A percentile compares a stretch with the other conserved stretches of the same genome.
These are phyloP conservation scores for Nakazawaea ishiwadae DNA, from an alignment of 805 yeast genomes.

Conservation along the genomic window DNA sequence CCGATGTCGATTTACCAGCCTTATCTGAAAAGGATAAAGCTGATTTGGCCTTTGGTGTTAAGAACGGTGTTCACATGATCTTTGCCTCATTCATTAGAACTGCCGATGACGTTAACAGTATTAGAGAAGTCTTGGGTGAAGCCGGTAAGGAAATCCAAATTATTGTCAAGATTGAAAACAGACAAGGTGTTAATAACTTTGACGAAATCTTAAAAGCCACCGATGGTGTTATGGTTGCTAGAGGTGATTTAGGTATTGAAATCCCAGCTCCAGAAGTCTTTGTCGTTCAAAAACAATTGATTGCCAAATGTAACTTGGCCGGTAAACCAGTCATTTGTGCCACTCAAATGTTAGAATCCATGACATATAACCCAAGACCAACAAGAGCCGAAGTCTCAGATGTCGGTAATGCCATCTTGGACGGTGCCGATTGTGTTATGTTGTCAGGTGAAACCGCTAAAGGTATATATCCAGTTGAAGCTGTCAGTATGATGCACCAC, in stretches of 20 bases:
- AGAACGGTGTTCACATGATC: constrained; percentile 96
- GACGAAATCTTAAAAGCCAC: constrained; percentile 93
- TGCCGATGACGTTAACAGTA: constrained; percentile 82
- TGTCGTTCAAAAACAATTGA: constrained; percentile 97
- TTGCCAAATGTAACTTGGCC: constrained; percentile 98
- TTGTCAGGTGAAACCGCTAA: constrained; percentile 99
- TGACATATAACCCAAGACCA: constrained; percentile 99
- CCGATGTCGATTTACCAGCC: constrained; percentile 98
- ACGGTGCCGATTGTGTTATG: constrained; percentile 99
- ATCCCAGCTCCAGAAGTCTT: constrained; percentile 99
- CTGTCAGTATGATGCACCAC: constrained; percentile 98
- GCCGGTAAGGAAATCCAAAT: constrained; percentile 95
- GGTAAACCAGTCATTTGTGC: constrained; percentile 99
- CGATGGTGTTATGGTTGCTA: constrained; percentile 99
- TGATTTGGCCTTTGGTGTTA: constrained; percentile 93
- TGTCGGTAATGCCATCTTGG: constrained; percentile 98
- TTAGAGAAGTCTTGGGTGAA: constrained; percentile 93
- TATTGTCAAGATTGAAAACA: constrained; percentile 97
- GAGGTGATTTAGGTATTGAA: constrained; percentile 99
- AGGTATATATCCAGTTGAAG: constrained; percentile 97
- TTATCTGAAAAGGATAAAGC: constrained; percentile 93
- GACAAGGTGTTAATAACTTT: constrained; percentile 99
- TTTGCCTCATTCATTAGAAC: constrained; percentile 98
- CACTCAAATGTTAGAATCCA: constrained; percentile 98
- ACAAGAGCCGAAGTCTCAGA: constrained; percentile 99